These are phyloP conservation scores for Salvia hispanica DNA, from an alignment of 257 asterid species.

Conservation along the genomic window DNA sequence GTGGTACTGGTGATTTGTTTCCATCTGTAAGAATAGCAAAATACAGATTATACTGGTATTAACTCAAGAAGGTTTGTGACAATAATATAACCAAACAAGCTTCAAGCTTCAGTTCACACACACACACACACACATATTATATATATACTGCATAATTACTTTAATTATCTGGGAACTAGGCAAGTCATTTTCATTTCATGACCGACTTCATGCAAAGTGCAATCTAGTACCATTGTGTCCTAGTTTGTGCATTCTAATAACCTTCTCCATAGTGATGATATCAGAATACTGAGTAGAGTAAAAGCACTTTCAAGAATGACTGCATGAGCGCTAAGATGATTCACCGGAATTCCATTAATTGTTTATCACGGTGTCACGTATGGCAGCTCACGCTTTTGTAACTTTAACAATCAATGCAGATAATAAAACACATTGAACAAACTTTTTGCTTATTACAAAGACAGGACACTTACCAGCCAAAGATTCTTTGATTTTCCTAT, in stretches of 20 bases:
- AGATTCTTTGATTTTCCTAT: constrained; percentile 48
- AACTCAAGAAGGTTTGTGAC: neutral
- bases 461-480: constrained; percentile 45
- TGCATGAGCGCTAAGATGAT: too few species aligned
- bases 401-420: neutral
- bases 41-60: neutral
- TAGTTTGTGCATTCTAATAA: constrained; percentile 2
- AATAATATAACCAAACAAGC: constrained; percentile 1
- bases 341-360: neutral
- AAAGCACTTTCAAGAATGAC: constrained; percentile 8
- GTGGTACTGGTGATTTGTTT: constrained; percentile 47
- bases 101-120: too few species aligned
- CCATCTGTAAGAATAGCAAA: constrained; percentile 53
- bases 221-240: neutral
- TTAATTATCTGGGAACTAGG: too few species aligned
- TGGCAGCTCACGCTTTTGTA: constrained; percentile 4
- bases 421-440: neutral
- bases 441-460: constrained; percentile 1
- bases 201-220: neutral
- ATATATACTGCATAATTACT: too few species aligned
- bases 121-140: too few species aligned
- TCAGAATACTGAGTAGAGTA: neutral
- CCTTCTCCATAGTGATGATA: neutral
- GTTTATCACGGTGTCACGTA: neutral
- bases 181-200: neutral